These are phyloP conservation scores for Ampelocalamus luodianensis DNA, from an alignment of 176 grass and related monocot genomes.

Conservation along the genomic window DNA sequence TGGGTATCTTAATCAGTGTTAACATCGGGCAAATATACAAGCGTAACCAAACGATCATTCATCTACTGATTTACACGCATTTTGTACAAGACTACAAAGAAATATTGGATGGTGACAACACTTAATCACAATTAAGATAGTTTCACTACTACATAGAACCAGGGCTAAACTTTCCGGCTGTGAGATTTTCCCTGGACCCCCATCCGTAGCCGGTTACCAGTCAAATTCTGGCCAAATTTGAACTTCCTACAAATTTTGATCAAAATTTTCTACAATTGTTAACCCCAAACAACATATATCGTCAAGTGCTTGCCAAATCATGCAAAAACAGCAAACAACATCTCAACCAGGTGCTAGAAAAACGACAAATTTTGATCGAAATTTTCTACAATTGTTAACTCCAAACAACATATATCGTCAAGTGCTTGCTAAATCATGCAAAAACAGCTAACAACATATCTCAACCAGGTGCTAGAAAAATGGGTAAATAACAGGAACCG, in stretches of 20 bases:
- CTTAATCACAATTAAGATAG: not conserved
- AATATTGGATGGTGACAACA: not conserved
- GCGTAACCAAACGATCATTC: not conserved
- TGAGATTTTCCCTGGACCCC: not conserved
- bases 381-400: conserved; percentile 3
- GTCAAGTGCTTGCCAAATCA: not conserved
- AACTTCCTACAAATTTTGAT: not conserved
- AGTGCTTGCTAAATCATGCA: conserved; percentile 5
- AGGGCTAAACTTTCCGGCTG: not conserved
- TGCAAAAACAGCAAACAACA: conserved; percentile 17
- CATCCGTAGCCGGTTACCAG: not conserved
- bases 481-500: conserved; percentile 6
- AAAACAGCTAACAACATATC: not conserved
- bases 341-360: not conserved
- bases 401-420: not conserved
- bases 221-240: not conserved
- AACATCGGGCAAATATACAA: conserved; percentile 23
- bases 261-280: not conserved
- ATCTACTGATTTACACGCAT: conserved; percentile 10
- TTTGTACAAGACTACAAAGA: conserved; percentile 21
- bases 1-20: conserved; percentile 9
- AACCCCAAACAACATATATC: conserved; percentile 9
- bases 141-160: conserved; percentile 6
- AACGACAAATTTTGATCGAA: no score
- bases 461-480: not conserved